Evolutionary conservation across 805 yeast species (phyloP), one percentile per base, ranked within the genome.

Genomic region (Alloascoidea africana): DNA sequence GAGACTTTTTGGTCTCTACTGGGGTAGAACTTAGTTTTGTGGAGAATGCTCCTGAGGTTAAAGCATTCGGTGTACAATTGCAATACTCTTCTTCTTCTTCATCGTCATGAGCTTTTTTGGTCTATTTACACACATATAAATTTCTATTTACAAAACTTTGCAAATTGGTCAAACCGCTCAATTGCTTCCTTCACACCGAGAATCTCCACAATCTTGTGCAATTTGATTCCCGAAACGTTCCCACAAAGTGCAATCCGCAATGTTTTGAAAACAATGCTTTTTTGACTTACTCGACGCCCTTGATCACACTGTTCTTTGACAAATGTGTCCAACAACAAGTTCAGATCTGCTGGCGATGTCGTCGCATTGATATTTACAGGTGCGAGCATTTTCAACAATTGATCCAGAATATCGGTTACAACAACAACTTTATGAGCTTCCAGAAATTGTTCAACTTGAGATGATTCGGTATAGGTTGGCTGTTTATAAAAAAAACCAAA

Each of bases 1-100:
- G 79, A 47, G 93, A 84, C 33, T 81, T 89, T 52, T 54, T 89
- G 37, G 60, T 87, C 2, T 73, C 83, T 36, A 70, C 89, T 1
- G 96, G 96, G 0, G 63, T 73, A 4, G 73, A 67, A 39, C 41
- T 82, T 2, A 59, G 60, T 35, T 41, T 66, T 17, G 64, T 61
- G 11, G 60, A 65, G 1, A 52, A 58, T 16, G 56, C 55, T 3
- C 78, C 80, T 2, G 70, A 63, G 34, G 44, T 71, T 5, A 56
- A 60, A 16, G 62, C 63, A 18, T 60, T 75, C 47, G 89, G 89
- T 1, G 43, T 80, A 4, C 68, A 73, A 35, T 57, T 79, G 18
- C 76, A 79, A 17, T 79, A 68, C 45, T 72, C 81, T 0, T 70
- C 79, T 18, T 74, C 39, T 41, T 18, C 16, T 16, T 15, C 33